These are phyloP conservation scores for Cladobotryum mycophilum DNA, from an alignment of 2,329 filamentous ascomycete species.

Conservation along the genomic window DNA sequence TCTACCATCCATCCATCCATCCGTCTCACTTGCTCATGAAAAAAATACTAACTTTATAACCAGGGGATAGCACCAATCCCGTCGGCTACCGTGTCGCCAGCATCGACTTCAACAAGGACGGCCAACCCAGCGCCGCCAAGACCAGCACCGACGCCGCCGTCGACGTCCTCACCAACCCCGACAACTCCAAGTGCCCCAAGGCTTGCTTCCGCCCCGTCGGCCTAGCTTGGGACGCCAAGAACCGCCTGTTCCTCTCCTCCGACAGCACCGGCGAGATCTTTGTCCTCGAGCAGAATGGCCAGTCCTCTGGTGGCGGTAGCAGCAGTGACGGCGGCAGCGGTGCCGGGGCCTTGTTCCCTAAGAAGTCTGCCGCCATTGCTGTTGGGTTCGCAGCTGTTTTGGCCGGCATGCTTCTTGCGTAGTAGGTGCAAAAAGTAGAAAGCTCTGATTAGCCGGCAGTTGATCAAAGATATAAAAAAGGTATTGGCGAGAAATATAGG, in stretches of 20 bases:
- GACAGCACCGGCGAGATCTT: constrained; percentile 62
- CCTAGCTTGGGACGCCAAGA: constrained; percentile 44
- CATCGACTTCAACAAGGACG: constrained; percentile 33
- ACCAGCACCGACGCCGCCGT: constrained; percentile 41
- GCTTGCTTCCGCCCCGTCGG: constrained; percentile 59
- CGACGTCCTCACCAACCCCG: constrained; percentile 50
- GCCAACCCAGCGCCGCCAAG: constrained; percentile 33
- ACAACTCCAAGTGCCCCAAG: constrained; percentile 47
- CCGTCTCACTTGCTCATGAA: not conserved
- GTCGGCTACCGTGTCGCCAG: constrained; percentile 41
- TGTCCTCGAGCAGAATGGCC: constrained; percentile 34
- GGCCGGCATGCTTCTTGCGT: constrained; percentile 22
- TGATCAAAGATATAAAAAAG: no score
- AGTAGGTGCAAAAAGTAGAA: constrained; percentile 10
- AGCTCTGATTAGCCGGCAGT: no score
- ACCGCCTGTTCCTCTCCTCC: constrained; percentile 55
- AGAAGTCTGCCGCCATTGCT: constrained; percentile 16
- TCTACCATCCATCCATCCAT: not conserved
- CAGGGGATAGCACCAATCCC: constrained; percentile 37
- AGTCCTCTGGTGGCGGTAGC: constrained; percentile 10
- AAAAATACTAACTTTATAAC: not conserved
- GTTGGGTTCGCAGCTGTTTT: constrained; percentile 23
- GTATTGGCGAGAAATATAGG: no score
- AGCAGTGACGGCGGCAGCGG: constrained; percentile 15
- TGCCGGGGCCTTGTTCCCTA: constrained; percentile 10